phyloP scores from a whole-genome alignment of 2,329 filamentous ascomycete genomes.

The Colletotrichum tanaceti region DNA sequence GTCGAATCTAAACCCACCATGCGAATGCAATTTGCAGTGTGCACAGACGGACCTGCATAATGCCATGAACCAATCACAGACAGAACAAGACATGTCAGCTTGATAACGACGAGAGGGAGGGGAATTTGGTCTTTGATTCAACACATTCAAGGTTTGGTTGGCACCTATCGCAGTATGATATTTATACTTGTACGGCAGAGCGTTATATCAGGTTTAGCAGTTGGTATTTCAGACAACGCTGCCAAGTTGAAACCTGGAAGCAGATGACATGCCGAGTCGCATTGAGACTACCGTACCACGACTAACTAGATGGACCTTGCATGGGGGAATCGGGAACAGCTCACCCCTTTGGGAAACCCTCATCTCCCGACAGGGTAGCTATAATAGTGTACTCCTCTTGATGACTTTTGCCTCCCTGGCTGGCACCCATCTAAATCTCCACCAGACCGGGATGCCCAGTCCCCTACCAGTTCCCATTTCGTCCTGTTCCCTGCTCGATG shows the following conservation, averaged over 20 bases:
- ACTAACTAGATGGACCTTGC: constrained; percentile 12
- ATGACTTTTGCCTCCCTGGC: constrained; percentile 37
- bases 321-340: constrained; percentile 24
- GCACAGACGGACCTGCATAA: constrained; percentile 43
- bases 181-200: background rate
- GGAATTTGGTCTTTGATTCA: constrained; percentile 16
- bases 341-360: constrained; percentile 25
- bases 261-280: constrained; percentile 15
- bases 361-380: constrained; percentile 36
- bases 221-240: background rate
- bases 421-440: constrained; percentile 35
- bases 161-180: background rate
- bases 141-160: background rate
- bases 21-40: constrained; percentile 32
- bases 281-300: background rate
- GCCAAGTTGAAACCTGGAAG: constrained; percentile 2
- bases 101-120: constrained; percentile 31
- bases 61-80: constrained; percentile 37
- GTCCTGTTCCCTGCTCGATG: constrained; percentile 29
- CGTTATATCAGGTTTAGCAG: background rate
- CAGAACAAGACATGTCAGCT: constrained; percentile 18
- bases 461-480: constrained; percentile 29
- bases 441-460: constrained; percentile 31
- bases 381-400: constrained; percentile 37
- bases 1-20: constrained; percentile 34